Conservation (phyloP, 2,329 filamentous ascomycete genomes). For the Pseudovirgaria hyperparasitica region DNA sequence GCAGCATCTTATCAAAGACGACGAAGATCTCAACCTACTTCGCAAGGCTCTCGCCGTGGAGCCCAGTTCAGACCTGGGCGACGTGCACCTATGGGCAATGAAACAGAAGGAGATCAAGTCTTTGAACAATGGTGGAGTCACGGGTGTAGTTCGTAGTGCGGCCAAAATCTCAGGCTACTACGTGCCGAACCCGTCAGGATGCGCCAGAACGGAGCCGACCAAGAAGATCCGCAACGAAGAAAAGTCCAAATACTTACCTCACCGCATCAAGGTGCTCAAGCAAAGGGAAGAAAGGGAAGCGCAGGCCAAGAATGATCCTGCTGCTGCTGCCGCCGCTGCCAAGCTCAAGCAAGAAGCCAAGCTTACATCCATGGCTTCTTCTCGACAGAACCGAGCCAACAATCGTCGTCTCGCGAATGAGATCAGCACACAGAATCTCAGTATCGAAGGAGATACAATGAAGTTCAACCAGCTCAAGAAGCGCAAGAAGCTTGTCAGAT, state of each 20-base stretch:
- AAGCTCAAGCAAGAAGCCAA: slow-evolving; percentile 61
- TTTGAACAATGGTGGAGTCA: slow-evolving; percentile 46
- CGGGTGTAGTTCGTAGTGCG: slow-evolving; percentile 39
- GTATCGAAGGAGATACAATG: slow-evolving; percentile 72
- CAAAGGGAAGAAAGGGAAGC: slow-evolving; percentile 83
- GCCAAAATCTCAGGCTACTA: slow-evolving; percentile 57
- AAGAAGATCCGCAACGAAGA: slow-evolving; percentile 95
- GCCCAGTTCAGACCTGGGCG: slow-evolving; percentile 37
- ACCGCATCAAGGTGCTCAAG: slow-evolving; percentile 92
- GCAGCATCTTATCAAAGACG: slow-evolving; percentile 55
- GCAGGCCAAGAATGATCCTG: slow-evolving; percentile 54
- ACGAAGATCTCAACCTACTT: slow-evolving; percentile 50
- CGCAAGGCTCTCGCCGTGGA: slow-evolving; percentile 37
- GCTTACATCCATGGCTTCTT: slow-evolving; percentile 73
- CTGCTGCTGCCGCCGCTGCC: slow-evolving; percentile 53
- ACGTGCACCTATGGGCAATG: slow-evolving; percentile 54
- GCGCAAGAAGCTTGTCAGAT: slow-evolving; percentile 97
- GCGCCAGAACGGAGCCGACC: slow-evolving; percentile 80
- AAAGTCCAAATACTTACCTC: slow-evolving; percentile 94
- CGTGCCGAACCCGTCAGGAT: slow-evolving; percentile 72
- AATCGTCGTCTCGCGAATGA: slow-evolving; percentile 91
- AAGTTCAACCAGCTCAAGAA: slow-evolving; percentile 99
- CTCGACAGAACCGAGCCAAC: slow-evolving; percentile 85
- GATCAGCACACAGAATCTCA: slow-evolving; percentile 86
- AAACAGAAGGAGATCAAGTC: slow-evolving; percentile 61